Evolutionary conservation across 768 basidiomycete species (phyloP).

Genomic region (Suillus hirtellus): DNA sequence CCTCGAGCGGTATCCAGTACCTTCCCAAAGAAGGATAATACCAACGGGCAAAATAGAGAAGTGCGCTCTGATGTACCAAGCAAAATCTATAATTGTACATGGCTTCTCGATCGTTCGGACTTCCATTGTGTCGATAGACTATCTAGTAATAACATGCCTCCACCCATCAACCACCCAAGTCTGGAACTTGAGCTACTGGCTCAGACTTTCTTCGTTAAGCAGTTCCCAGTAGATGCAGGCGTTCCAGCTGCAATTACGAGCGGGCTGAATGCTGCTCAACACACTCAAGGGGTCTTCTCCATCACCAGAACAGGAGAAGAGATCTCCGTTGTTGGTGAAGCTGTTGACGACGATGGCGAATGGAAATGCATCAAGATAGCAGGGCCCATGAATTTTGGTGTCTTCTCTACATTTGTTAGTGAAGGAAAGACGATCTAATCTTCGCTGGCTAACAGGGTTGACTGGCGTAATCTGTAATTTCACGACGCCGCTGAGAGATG

Average conservation of each 20-base stretch:
- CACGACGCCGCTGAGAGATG: constrained; percentile 51
- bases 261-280: constrained; percentile 31
- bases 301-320: constrained; percentile 63
- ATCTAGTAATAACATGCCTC: constrained; percentile 33
- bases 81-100: constrained; percentile 7
- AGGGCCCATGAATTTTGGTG: constrained; percentile 69
- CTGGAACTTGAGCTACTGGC: constrained; percentile 49
- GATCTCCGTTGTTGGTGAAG: constrained; percentile 57
- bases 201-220: constrained; percentile 46
- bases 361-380: constrained; percentile 65
- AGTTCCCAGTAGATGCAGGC: constrained; percentile 35
- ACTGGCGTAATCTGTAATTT: constrained; percentile 59
- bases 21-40: constrained; percentile 45
- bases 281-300: constrained; percentile 45
- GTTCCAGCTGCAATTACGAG: constrained; percentile 30
- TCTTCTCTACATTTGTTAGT: constrained; percentile 9
- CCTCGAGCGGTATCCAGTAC: constrained; percentile 60
- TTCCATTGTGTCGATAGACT: background rate
- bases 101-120: background rate
- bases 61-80: background rate
- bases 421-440: background rate
- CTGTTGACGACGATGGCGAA: constrained; percentile 38
- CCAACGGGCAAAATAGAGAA: background rate
- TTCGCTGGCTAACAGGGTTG: constrained; percentile 38
- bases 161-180: constrained; percentile 45